These are phyloP conservation scores for Phlebiopsis flavidoalba DNA, from an alignment of 768 basidiomycete genomes.

Conservation along the genomic window DNA sequence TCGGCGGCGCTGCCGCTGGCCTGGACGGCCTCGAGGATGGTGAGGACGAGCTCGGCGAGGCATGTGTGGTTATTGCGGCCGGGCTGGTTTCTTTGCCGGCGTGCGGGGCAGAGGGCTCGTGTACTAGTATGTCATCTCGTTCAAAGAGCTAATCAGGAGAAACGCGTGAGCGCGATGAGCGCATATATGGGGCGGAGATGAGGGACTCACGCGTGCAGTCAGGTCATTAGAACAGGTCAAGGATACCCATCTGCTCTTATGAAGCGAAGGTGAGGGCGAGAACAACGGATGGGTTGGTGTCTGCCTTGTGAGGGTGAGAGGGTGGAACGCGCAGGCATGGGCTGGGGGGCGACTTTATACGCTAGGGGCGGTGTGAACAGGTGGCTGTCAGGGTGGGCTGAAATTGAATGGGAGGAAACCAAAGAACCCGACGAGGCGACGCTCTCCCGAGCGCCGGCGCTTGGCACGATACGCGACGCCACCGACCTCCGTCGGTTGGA, in stretches of 20 bases:
- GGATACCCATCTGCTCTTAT: conserved; percentile 5
- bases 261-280: neutral
- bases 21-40: conserved; percentile 46
- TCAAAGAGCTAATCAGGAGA: neutral
- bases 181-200: neutral
- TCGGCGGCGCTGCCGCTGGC: conserved; percentile 33
- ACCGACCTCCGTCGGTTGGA: neutral
- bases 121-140: neutral
- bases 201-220: neutral
- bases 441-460: neutral
- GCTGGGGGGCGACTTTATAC: neutral
- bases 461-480: neutral
- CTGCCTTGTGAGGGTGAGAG: neutral
- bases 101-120: neutral
- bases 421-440: neutral
- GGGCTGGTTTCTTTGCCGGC: neutral
- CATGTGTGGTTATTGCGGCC: conserved; percentile 22
- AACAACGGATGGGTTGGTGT: neutral
- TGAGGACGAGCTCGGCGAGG: conserved; percentile 61
- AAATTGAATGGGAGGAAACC: neutral
- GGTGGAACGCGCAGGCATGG: neutral
- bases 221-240: conserved; percentile 1
- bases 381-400: neutral
- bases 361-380: neutral
- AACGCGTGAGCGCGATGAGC: neutral